Conservation (phyloP, 2,329 filamentous ascomycete genomes). For the Claviceps arundinis region DNA sequence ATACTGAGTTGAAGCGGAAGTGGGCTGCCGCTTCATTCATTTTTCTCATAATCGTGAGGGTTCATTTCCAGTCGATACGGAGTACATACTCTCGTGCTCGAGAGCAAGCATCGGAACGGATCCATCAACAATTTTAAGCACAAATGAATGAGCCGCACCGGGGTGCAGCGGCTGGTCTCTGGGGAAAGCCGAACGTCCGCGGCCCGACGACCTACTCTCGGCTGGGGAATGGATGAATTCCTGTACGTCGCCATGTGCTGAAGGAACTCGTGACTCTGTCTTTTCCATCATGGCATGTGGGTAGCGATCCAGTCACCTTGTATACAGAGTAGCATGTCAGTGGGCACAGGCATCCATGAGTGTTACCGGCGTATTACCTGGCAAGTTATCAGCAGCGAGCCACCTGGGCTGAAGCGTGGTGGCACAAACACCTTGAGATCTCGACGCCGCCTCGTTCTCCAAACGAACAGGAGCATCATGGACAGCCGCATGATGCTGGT, state of each 20-base stretch:
- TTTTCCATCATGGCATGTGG: not conserved
- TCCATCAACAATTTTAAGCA: not conserved
- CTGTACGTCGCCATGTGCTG: not conserved
- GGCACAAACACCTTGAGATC: constrained; percentile 1
- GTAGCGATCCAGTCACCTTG: not conserved
- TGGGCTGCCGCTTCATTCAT: too few species aligned
- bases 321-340: not conserved
- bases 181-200: not conserved
- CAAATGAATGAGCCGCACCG: constrained; percentile 1
- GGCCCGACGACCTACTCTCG: not conserved
- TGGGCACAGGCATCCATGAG: not conserved
- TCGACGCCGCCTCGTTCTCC: constrained; percentile 1
- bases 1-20: too few species aligned
- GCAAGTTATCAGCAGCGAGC: not conserved
- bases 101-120: not conserved
- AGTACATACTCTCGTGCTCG: not conserved
- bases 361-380: not conserved
- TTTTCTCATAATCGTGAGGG: too few species aligned
- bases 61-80: too few species aligned
- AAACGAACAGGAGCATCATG: constrained; percentile 2
- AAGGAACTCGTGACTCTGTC: not conserved
- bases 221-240: not conserved
- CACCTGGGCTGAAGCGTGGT: not conserved
- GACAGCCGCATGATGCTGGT: constrained; percentile 2
- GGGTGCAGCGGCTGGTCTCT: constrained; percentile 3